phyloP scores from a whole-genome alignment of 1,139 yeast genomes.

The Pichiaceae sp. region DNA sequence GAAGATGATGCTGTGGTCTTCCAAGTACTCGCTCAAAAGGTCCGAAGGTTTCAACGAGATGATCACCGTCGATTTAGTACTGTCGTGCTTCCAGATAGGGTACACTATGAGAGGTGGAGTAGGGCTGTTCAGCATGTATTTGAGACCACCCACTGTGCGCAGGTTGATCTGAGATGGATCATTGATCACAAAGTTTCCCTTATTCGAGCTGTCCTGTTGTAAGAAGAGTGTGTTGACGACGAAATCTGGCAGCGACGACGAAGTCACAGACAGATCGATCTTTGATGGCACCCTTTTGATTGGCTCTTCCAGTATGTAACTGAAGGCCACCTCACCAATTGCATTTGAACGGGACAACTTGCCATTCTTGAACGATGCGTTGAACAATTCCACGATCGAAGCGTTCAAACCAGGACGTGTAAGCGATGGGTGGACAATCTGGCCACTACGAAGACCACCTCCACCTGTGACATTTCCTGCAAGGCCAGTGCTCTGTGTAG shows the following conservation, averaged over 20 bases:
- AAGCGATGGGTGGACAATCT: slow-evolving; percentile 43
- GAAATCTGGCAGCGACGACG: slow-evolving; percentile 23
- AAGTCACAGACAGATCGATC: slow-evolving; percentile 17
- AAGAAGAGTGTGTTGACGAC: slow-evolving; percentile 37
- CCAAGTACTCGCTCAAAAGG: slow-evolving; percentile 32
- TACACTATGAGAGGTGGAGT: slow-evolving; percentile 63
- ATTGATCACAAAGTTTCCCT: slow-evolving; percentile 24
- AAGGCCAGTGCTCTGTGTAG: slow-evolving; percentile 7
- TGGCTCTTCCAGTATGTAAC: slow-evolving; percentile 33
- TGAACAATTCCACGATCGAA: slow-evolving; percentile 74
- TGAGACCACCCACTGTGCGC: slow-evolving; percentile 67
- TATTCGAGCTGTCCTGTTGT: slow-evolving; percentile 22
- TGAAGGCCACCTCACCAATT: slow-evolving; percentile 75
- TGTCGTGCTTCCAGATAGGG: slow-evolving; percentile 87
- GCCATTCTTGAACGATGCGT: slow-evolving; percentile 67
- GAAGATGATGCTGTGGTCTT: slow-evolving; percentile 26
- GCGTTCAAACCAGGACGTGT: slow-evolving; percentile 61
- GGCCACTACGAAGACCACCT: slow-evolving; percentile 24
- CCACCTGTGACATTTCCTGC: slow-evolving; percentile 23
- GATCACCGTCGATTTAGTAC: slow-evolving; percentile 77
- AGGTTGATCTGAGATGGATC: slow-evolving; percentile 28
- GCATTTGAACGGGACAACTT: slow-evolving; percentile 46
- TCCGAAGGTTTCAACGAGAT: slow-evolving; percentile 58
- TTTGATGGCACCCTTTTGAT: slow-evolving; percentile 21
- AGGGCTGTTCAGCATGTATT: slow-evolving; percentile 46